phyloP scores from a whole-genome alignment of 148 eudicot species.

The Vaccinium darrowii region DNA sequence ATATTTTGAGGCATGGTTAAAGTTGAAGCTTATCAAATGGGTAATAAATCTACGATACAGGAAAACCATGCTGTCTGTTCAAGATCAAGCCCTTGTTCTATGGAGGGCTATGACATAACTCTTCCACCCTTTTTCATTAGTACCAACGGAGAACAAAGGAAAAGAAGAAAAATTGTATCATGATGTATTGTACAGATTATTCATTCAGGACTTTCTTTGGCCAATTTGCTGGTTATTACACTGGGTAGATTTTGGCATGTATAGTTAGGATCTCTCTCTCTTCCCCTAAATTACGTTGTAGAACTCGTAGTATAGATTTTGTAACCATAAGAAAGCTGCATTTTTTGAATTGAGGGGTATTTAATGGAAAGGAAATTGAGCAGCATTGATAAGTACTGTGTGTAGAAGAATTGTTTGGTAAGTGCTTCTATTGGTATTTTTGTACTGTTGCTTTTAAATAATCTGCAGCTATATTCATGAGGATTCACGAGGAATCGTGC shows the following conservation, averaged over 20 bases:
- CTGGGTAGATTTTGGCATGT: conserved; percentile 15
- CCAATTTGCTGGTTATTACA: conserved; percentile 21
- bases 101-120: not conserved
- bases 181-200: conserved; percentile 28
- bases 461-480: too few relatives aligned
- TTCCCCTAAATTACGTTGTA: not conserved
- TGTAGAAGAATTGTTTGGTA: too few relatives aligned
- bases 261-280: conserved; percentile 9
- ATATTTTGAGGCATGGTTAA: not conserved
- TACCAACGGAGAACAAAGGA: not conserved
- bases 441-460: too few relatives aligned
- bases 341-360: not conserved
- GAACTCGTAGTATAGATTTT: not conserved
- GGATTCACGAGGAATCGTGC: too few relatives aligned
- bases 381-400: not conserved
- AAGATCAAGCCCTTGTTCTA: not conserved
- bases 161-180: conserved; percentile 14
- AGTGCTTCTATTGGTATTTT: too few relatives aligned
- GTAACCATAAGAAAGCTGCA: conserved; percentile 13
- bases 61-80: not conserved
- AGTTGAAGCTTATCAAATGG: not conserved
- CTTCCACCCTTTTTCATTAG: not conserved
- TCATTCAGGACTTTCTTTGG: conserved; percentile 12
- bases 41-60: not conserved
- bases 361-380: not conserved